Percentiles rank a stretch among this genome's conserved stretches.
Conservation (phyloP, 805 yeast genomes). For the Metschnikowia colocasiae region DNA sequence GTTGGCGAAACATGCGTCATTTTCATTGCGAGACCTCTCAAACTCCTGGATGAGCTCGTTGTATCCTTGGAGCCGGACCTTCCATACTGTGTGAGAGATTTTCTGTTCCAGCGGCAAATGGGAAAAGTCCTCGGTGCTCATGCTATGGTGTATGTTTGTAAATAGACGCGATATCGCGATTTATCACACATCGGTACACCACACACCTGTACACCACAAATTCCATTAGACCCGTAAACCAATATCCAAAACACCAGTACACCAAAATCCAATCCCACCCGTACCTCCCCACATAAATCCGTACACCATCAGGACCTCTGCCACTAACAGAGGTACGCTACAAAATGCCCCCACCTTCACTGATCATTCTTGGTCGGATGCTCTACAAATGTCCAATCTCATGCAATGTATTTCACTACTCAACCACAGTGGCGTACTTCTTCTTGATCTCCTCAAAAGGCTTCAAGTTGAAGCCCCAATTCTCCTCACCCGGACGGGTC, state of each 20-base stretch:
- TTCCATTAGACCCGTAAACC: neutral
- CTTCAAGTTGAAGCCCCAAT: constrained; percentile 52
- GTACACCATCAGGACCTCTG: neutral
- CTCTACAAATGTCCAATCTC: neutral
- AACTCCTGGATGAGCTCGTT: constrained; percentile 57
- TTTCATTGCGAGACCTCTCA: constrained; percentile 48
- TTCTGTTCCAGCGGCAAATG: constrained; percentile 64
- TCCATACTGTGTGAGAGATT: constrained; percentile 58
- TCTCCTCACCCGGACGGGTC: constrained; percentile 55
- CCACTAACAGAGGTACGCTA: too few species aligned
- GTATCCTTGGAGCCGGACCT: constrained; percentile 78
- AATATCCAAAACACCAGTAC: neutral
- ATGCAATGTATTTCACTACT: constrained; percentile 11
- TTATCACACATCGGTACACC: neutral
- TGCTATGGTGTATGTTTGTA: constrained; percentile 9
- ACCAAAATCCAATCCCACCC: too few species aligned
- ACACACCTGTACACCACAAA: too few species aligned
- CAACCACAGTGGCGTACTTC: constrained; percentile 20
- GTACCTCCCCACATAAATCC: neutral
- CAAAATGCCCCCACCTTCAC: too few species aligned
- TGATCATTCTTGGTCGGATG: too few species aligned
- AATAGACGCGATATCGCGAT: constrained; percentile 8
- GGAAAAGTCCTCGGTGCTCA: constrained; percentile 52
- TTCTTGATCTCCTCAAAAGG: constrained; percentile 48
- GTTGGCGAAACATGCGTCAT: constrained; percentile 52